phyloP scores from a whole-genome alignment of 169 alveolate species.

The Cystoisospora suis region DNA sequence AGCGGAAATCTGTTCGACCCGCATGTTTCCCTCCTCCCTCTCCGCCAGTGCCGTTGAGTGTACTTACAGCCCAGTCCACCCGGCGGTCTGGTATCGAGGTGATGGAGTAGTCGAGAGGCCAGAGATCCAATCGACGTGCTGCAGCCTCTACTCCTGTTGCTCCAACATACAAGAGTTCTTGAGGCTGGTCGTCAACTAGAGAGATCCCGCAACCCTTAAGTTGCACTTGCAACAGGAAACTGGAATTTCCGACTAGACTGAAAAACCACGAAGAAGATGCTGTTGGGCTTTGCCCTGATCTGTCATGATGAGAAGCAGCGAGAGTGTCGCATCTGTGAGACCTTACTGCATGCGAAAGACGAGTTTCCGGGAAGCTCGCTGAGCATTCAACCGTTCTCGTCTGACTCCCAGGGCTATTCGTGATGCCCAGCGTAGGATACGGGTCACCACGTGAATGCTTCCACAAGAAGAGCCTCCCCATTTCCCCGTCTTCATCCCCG shows the following conservation, averaged over 20 bases:
- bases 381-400: no score
- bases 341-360: no score
- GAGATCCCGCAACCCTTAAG: slow-evolving; percentile 59
- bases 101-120: not conserved
- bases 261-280: not conserved
- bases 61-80: no score
- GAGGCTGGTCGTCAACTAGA: slow-evolving; percentile 56
- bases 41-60: no score
- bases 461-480: no score
- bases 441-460: no score
- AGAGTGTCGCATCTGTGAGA: no score
- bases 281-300: not conserved
- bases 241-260: not conserved
- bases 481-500: no score
- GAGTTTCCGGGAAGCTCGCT: no score
- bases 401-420: no score
- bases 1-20: slow-evolving; percentile 11
- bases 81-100: not conserved
- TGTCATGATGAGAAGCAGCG: no score
- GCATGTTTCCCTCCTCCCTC: not conserved
- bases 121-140: not conserved
- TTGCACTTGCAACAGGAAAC: not conserved
- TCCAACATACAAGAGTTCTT: slow-evolving; percentile 50
- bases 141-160: slow-evolving; percentile 44
- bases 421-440: no score